Evolutionary conservation across 495 filamentous ascomycete species (phyloP), one percentile per base, ranked within the genome.

Genomic region (Polyplosphaeria fusca): DNA sequence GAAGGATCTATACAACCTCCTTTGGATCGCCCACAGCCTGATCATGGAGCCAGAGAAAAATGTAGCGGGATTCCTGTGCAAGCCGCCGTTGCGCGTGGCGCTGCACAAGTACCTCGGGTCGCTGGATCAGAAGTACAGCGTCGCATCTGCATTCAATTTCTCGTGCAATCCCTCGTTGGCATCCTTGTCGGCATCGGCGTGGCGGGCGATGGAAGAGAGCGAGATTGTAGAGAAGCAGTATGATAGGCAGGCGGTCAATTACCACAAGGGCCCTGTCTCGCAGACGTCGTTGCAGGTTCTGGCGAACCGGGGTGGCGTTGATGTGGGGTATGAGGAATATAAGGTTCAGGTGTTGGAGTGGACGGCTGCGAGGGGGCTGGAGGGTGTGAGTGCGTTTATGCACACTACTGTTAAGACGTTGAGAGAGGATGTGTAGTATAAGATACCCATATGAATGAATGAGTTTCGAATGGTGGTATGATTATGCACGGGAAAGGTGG

Each of bases 1-100:
- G 26, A 93, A 93, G 86, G 91, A 96, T 64, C 78, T 89, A 37
- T 93, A 88, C 74, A 94, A 96, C 64, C 80, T 88, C 41, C 61
- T 95, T 13, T 94, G 91, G 89, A 81, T 88, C 18, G 83, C 82
- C 19, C 84, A 86, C 13, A 90, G 86, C 0, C 83, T 96, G 27
- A 82, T 83, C 38, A 71, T 70, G 1, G 74, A 79, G 9, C 88
- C 93, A 57, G 68, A 76, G 12, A 89, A 90, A 14, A 28, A 16
- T 68, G 82, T 89, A 2, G 73, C 83, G 24, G 89, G 86, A 14
- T 92, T 89, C 58, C 71, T 86, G n/a, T 68, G 89, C 14, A 75
- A 83, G 0, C 44, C 65, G 14, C n/a, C 76, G 2, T 68, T 82
- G 0, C 62, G 77, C 9, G 68, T 71, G 1, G 65, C 69, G 1